These are phyloP conservation scores for Quercus suber DNA, from an alignment of 306 rosid species.

Conservation along the genomic window DNA sequence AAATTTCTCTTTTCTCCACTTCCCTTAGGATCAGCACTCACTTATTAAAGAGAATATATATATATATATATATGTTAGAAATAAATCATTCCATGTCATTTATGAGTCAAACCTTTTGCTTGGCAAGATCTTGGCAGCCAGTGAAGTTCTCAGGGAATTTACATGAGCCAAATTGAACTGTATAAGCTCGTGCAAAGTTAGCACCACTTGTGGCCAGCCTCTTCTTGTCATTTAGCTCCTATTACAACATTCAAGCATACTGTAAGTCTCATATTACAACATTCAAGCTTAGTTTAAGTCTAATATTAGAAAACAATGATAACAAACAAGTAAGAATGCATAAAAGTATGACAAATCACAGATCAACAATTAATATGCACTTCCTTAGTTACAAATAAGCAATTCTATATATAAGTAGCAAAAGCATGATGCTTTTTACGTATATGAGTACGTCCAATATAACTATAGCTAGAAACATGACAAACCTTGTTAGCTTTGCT, in stretches of 20 bases:
- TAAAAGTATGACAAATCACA: neutral
- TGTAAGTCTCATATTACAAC: conserved; percentile 41
- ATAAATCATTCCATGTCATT: neutral
- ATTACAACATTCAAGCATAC: neutral
- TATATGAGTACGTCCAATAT: no score
- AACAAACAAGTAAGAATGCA: neutral
- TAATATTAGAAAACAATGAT: neutral
- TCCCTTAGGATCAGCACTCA: no score
- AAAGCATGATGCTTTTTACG: no score
- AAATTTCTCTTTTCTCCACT: no score
- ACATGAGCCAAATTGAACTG: conserved; percentile 92
- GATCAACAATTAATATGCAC: neutral
- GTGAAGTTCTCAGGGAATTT: conserved; percentile 99
- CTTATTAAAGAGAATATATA: neutral
- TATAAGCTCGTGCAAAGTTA: conserved; percentile 92
- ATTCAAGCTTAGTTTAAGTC: neutral
- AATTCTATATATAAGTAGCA: no score
- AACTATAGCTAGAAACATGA: neutral
- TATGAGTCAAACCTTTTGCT: conserved; percentile 60
- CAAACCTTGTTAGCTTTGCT: conserved; percentile 91
- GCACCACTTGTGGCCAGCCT: conserved; percentile 95
- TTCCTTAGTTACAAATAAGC: neutral
- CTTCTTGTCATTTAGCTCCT: conserved; percentile 97
- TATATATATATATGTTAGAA: neutral
- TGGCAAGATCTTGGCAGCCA: conserved; percentile 99